Conservation (phyloP, 371 early-diverging fungal species). For the Saksenaea oblongispora region DNA sequence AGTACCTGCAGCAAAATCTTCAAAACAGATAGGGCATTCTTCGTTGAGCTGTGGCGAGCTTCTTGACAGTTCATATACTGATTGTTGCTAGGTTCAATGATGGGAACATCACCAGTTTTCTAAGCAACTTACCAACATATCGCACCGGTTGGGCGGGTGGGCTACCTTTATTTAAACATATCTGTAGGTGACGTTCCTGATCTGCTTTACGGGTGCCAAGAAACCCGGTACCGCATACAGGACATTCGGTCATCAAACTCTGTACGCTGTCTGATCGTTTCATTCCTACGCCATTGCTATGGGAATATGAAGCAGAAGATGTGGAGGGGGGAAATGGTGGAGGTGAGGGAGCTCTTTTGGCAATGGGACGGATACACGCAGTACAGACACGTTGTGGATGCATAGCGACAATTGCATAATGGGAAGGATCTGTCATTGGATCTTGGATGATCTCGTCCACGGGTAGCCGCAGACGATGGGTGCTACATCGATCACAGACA, state of each 20-base stretch:
- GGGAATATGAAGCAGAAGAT: conserved; percentile 3
- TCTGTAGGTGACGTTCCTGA: conserved; percentile 80
- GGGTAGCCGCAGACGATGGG: conserved; percentile 50
- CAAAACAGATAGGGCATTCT: conserved; percentile 92
- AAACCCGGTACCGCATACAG: conserved; percentile 68
- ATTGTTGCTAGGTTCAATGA: background rate
- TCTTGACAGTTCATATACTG: conserved; percentile 59
- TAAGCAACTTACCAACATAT: conserved; percentile 63
- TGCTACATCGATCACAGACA: conserved; percentile 72
- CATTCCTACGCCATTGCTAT: conserved; percentile 25
- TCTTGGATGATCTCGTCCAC: conserved; percentile 48
- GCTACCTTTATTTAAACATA: conserved; percentile 61
- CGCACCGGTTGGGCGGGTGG: conserved; percentile 58
- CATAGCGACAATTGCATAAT: conserved; percentile 39
- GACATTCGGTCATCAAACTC: conserved; percentile 78
- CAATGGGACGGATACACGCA: conserved; percentile 30
- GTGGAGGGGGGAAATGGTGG: conserved; percentile 7
- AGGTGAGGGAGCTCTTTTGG: conserved; percentile 17
- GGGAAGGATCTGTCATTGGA: conserved; percentile 40
- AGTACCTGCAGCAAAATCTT: conserved; percentile 76
- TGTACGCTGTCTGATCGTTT: conserved; percentile 49
- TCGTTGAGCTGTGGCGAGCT: conserved; percentile 66
- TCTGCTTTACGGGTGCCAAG: conserved; percentile 50
- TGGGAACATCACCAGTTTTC: background rate
- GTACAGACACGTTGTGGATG: conserved; percentile 56